A percentile compares a stretch with the other conserved stretches of the same genome.
phyloP scores from a whole-genome alignment of 495 filamentous ascomycete species.

The Penicillium samsonianum region DNA sequence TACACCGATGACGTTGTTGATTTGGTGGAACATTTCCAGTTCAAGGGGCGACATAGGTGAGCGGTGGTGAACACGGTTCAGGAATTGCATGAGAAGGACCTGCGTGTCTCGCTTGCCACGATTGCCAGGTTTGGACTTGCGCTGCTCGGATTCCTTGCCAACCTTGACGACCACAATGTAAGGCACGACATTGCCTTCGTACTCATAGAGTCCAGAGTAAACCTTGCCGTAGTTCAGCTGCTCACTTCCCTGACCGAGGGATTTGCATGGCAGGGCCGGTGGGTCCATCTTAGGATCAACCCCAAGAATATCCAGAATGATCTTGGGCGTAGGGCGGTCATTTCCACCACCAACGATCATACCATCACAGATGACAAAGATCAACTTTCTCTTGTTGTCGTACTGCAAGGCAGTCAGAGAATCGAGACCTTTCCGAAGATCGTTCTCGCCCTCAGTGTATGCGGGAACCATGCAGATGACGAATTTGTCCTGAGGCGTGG shows the following conservation, averaged over 20 bases:
- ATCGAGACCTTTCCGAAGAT: conserved; percentile 86
- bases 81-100: conserved; percentile 79
- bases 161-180: conserved; percentile 96
- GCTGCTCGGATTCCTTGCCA: conserved; percentile 93
- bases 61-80: conserved; percentile 96
- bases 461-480: conserved; percentile 98
- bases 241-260: conserved; percentile 83
- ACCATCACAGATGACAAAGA: conserved; percentile 93
- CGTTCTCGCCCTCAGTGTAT: conserved; percentile 97
- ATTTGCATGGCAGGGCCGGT: conserved; percentile 88
- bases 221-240: conserved; percentile 98
- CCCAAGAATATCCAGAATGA: conserved; percentile 93
- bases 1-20: conserved; percentile 98
- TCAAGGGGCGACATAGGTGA: conserved; percentile 92
- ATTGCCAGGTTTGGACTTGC: conserved; percentile 91
- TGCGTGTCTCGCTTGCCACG: conserved; percentile 98
- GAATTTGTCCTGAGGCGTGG: conserved; percentile 92
- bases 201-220: conserved; percentile 97
- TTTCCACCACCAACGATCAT: conserved; percentile 97
- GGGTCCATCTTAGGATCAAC: conserved; percentile 97
- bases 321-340: conserved; percentile 94
- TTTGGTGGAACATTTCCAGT: conserved; percentile 97
- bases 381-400: conserved; percentile 96
- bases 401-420: conserved; percentile 93
- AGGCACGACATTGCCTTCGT: conserved; percentile 94